phyloP scores from a whole-genome alignment of 2,329 filamentous ascomycete genomes.

The Elsinoe batatas region DNA sequence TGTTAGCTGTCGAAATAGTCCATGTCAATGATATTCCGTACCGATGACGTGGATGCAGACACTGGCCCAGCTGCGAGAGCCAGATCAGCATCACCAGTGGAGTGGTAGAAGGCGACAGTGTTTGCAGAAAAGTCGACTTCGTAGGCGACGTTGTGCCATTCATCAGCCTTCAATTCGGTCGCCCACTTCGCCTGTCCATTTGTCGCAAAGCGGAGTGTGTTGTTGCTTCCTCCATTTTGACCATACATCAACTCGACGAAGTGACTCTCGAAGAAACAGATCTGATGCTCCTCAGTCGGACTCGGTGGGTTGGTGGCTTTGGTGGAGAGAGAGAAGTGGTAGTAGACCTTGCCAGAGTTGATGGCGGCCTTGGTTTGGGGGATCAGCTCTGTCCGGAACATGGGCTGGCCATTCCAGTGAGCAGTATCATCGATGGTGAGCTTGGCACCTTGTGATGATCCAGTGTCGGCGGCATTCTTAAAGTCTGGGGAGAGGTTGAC shows the following conservation, averaged over 20 bases:
- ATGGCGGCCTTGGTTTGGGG: conserved; percentile 58
- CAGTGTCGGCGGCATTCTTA: conserved; percentile 56
- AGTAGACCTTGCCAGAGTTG: conserved; percentile 56
- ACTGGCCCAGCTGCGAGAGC: conserved; percentile 51
- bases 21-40: not conserved
- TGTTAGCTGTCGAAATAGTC: conserved; percentile 7
- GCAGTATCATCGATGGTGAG: conserved; percentile 56
- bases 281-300: conserved; percentile 56
- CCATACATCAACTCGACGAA: conserved; percentile 68
- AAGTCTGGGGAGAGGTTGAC: conserved; percentile 50
- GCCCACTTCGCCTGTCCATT: conserved; percentile 53
- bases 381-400: conserved; percentile 66
- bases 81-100: conserved; percentile 49
- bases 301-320: conserved; percentile 50
- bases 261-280: conserved; percentile 56
- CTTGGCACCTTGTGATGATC: conserved; percentile 54
- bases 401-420: conserved; percentile 62
- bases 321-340: conserved; percentile 61
- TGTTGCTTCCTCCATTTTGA: conserved; percentile 41
- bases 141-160: conserved; percentile 69
- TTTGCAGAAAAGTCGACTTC: conserved; percentile 57
- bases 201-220: conserved; percentile 55
- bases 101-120: conserved; percentile 61
- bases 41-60: conserved; percentile 42
- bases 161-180: conserved; percentile 48